Conservation (phyloP, 768 basidiomycete species). For the Mycena vitilis region DNA sequence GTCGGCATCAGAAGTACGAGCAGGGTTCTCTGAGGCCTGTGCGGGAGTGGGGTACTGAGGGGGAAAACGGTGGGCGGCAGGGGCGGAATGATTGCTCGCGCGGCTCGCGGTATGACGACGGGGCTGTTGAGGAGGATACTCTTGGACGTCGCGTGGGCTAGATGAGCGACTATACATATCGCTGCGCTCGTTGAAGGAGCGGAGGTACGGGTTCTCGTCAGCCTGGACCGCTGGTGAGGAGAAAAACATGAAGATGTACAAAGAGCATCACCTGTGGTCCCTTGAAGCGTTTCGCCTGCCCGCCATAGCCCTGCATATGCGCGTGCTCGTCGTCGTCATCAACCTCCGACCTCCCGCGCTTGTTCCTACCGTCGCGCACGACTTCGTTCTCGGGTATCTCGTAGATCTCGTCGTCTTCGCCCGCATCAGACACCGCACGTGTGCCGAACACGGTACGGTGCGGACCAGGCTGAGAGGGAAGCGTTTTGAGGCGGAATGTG, state of each 20-base stretch:
- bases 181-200: neutral
- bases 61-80: constrained; percentile 1
- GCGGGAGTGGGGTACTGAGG: constrained; percentile 6
- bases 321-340: constrained; percentile 17
- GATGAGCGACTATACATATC: constrained; percentile 25
- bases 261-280: neutral
- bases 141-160: constrained; percentile 24
- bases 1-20: neutral
- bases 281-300: constrained; percentile 25
- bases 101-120: constrained; percentile 3
- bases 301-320: constrained; percentile 15
- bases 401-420: constrained; percentile 21
- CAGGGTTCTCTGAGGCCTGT: constrained; percentile 8
- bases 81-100: neutral
- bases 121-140: constrained; percentile 17
- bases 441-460: constrained; percentile 24
- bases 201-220: constrained; percentile 8
- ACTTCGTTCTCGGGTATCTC: constrained; percentile 12
- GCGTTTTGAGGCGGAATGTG: constrained; percentile 12
- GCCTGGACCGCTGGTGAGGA: neutral
- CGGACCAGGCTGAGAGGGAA: constrained; percentile 25
- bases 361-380: constrained; percentile 8
- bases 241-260: too few relatives aligned
- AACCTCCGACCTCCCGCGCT: constrained; percentile 24
- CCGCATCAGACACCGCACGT: constrained; percentile 7